These are phyloP conservation scores for Peronospora belbahrii DNA, from an alignment of 352 stramenopile genomes.

Conservation along the genomic window DNA sequence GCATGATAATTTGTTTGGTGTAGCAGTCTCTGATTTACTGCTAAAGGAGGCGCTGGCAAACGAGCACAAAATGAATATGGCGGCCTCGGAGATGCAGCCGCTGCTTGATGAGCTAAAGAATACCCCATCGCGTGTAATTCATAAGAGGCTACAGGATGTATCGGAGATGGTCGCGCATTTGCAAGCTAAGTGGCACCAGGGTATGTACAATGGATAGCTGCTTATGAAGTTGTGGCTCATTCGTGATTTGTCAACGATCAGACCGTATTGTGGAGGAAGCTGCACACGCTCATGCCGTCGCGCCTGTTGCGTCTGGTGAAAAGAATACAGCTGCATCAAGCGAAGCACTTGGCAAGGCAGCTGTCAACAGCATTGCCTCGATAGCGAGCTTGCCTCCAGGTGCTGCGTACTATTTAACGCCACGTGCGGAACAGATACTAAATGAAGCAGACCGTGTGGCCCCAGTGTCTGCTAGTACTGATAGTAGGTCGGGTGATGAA, in stretches of 20 bases:
- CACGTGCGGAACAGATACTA: slow-evolving; percentile 18
- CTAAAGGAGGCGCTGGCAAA: slow-evolving; percentile 43
- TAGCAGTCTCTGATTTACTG: slow-evolving; percentile 12
- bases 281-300: slow-evolving; percentile 13
- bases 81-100: slow-evolving; percentile 47
- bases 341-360: slow-evolving; percentile 11
- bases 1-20: not conserved
- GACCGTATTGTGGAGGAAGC: slow-evolving; percentile 33
- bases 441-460: slow-evolving; percentile 9
- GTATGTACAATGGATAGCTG: slow-evolving; percentile 12
- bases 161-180: slow-evolving; percentile 67
- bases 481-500: slow-evolving; percentile 20
- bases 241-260: slow-evolving; percentile 1
- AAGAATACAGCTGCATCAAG: slow-evolving; percentile 10
- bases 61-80: slow-evolving; percentile 59
- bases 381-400: slow-evolving; percentile 24
- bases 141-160: slow-evolving; percentile 70
- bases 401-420: slow-evolving; percentile 26
- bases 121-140: slow-evolving; percentile 54
- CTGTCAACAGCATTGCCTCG: slow-evolving; percentile 11
- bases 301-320: slow-evolving; percentile 14
- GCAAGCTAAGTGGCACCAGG: slow-evolving; percentile 62
- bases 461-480: slow-evolving; percentile 5
- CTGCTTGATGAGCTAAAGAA: slow-evolving; percentile 48
- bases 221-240: not conserved